These are phyloP conservation scores for Xenoacremonium recifei DNA, from an alignment of 2,329 filamentous ascomycete species.

Conservation along the genomic window DNA sequence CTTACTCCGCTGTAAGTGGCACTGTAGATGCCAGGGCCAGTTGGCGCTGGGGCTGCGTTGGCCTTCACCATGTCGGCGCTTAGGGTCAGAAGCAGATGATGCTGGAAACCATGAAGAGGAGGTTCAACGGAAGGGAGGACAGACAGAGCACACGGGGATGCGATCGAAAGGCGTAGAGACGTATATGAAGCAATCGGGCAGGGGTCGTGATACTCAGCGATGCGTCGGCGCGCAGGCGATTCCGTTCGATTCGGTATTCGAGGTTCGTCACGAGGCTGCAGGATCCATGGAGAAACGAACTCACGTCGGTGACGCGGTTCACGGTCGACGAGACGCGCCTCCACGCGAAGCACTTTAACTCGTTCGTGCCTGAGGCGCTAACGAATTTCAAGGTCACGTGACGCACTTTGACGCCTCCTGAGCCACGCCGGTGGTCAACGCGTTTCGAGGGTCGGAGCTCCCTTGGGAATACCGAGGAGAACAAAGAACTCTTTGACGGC, in stretches of 20 bases:
- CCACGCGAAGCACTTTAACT: constrained; percentile 39
- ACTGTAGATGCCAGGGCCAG: constrained; percentile 58
- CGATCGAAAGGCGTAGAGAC: not conserved
- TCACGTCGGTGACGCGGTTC: constrained; percentile 38
- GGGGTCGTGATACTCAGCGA: not conserved
- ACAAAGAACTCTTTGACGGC: no score
- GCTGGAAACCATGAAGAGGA: constrained; percentile 15
- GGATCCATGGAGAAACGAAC: constrained; percentile 28
- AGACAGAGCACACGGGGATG: not conserved
- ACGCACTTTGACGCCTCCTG: constrained; percentile 26
- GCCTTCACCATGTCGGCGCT: constrained; percentile 47
- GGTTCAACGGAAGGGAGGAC: not conserved
- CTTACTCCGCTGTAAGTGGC: constrained; percentile 69
- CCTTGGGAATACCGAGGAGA: no score
- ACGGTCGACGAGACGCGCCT: constrained; percentile 33
- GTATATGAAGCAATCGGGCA: not conserved
- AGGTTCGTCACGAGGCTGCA: constrained; percentile 22
- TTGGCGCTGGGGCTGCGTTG: constrained; percentile 26
- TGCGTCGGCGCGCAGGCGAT: constrained; percentile 2
- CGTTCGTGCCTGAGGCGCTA: constrained; percentile 33
- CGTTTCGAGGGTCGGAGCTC: constrained; percentile 19
- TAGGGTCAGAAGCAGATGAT: constrained; percentile 19
- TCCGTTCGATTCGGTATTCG: constrained; percentile 14
- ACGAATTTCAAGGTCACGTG: constrained; percentile 27
- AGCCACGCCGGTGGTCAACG: constrained; percentile 25